These are phyloP conservation scores for Cordyceps cicadae DNA, from an alignment of 2,329 filamentous ascomycete species.

Conservation along the genomic window DNA sequence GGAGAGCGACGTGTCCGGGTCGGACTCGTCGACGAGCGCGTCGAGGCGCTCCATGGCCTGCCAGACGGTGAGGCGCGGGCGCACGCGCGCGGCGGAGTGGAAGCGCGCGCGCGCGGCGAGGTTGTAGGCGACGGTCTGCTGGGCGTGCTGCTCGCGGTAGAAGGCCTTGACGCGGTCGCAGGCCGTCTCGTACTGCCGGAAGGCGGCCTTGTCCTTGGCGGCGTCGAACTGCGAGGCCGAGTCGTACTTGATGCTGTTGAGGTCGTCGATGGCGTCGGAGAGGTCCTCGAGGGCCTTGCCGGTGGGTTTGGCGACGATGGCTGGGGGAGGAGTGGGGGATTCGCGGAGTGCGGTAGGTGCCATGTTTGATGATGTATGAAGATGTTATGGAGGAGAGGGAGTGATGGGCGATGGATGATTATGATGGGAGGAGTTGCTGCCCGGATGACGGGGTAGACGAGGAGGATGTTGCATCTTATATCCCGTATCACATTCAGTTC, in stretches of 20 bases:
- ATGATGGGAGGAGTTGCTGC: background rate
- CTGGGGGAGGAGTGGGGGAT: background rate
- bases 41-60: constrained; percentile 89
- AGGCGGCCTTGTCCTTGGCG: constrained; percentile 69
- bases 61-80: constrained; percentile 76
- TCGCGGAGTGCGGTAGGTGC: constrained; percentile 20
- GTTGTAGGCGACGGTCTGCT: constrained; percentile 78
- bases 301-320: constrained; percentile 12
- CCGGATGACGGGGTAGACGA: background rate
- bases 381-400: background rate
- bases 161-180: constrained; percentile 81
- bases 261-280: constrained; percentile 41
- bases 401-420: background rate
- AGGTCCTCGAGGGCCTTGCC: constrained; percentile 36
- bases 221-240: constrained; percentile 58
- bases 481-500: too few relatives aligned
- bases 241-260: constrained; percentile 46
- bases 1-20: constrained; percentile 78
- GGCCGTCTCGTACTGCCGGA: constrained; percentile 75
- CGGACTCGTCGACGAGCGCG: constrained; percentile 81
- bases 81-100: constrained; percentile 49
- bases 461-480: background rate
- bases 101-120: constrained; percentile 59
- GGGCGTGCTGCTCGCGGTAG: constrained; percentile 64
- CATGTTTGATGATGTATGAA: constrained; percentile 14